Base-by-base conservation (phyloP, 805 yeast genomes). In the Wickerhamomyces pijperi region DNA sequence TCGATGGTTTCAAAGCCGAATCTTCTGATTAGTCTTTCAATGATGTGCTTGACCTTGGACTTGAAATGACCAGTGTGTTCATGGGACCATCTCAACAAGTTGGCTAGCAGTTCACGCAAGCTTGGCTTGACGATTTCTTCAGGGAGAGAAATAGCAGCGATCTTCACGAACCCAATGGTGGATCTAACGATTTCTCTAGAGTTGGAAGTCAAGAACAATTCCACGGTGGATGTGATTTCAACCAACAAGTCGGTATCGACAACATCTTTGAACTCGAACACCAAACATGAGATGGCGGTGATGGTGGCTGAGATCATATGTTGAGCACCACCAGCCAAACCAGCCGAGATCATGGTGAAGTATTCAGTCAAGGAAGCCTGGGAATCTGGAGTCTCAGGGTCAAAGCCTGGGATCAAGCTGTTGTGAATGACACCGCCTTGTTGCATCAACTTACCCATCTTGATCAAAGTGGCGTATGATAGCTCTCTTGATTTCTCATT, bases 291-390 rank as follows among this genome's bases (percentile, higher is more conserved):
- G 39, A 90, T 66, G 0, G 96, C 94, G 6, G 95, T 87, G 50
- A 92, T 78, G 2, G 90, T 78, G n/a, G 97, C 97, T 53, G 95
- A 84, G 25, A 92, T 83, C 96, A 90, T 90, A 63, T 90, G 95
- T 28, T 94, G 90, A 23, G 92, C 74, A 47, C 82, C 79, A 41
- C 96, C 96, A 29, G 92, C 96, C 48, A 94, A 68, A 65, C 98
- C 99, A 21, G 97, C 98, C 59, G 90, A 76, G 23, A 90, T 81
- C 81, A 92, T 85, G 23, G 94, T 86, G 65, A 90, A 85, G 56
- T 70, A 88, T 60, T 88, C 96, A 35, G 78, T 72, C 40, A 88
- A 67, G 16, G 76, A 68, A 8, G 95, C 92, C 9, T 78, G 65
- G 20, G 62, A 64, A 43, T 73, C 73, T n/a, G 82, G 81, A 21